Percentiles rank a stretch among this genome's conserved stretches.
Evolutionary conservation across 2,329 filamentous ascomycete species (phyloP).

Genomic region (Davidsoniella neocaledoniae): DNA sequence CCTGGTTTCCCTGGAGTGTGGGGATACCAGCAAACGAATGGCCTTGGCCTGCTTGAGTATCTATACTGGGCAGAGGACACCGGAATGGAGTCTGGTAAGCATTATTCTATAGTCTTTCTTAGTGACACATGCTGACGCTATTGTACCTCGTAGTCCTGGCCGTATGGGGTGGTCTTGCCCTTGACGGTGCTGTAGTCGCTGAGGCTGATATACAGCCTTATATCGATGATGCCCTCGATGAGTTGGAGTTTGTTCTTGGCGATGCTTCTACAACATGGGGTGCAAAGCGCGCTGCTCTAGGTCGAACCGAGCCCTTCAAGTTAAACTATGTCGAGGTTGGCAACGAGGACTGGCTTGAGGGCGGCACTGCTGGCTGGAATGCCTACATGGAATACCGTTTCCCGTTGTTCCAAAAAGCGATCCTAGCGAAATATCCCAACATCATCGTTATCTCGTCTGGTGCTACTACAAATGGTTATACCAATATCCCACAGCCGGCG

Average conservation of each 20-base stretch:
- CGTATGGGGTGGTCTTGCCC: slow-evolving; percentile 39
- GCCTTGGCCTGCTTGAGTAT: slow-evolving; percentile 45
- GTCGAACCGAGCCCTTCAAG: slow-evolving; percentile 43
- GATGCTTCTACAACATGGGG: slow-evolving; percentile 37
- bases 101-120: not conserved
- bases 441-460: slow-evolving; percentile 38
- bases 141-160: slow-evolving; percentile 27
- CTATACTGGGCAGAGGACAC: slow-evolving; percentile 44
- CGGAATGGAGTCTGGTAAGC: slow-evolving; percentile 32
- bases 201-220: slow-evolving; percentile 35
- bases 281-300: slow-evolving; percentile 37
- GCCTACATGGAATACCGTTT: slow-evolving; percentile 40
- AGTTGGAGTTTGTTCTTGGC: slow-evolving; percentile 47
- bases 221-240: slow-evolving; percentile 42
- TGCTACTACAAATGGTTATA: slow-evolving; percentile 24
- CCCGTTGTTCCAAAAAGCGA: slow-evolving; percentile 40
- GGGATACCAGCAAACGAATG: slow-evolving; percentile 45
- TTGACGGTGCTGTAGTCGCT: slow-evolving; percentile 35
- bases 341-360: slow-evolving; percentile 48
- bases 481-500: slow-evolving; percentile 24
- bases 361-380: slow-evolving; percentile 28
- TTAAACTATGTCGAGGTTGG: slow-evolving; percentile 48
- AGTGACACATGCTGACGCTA: not conserved
- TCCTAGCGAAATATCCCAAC: slow-evolving; percentile 37
- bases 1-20: slow-evolving; percentile 40